These are phyloP conservation scores for Telfairia occidentalis DNA, from an alignment of 331 rosid species.

Conservation along the genomic window DNA sequence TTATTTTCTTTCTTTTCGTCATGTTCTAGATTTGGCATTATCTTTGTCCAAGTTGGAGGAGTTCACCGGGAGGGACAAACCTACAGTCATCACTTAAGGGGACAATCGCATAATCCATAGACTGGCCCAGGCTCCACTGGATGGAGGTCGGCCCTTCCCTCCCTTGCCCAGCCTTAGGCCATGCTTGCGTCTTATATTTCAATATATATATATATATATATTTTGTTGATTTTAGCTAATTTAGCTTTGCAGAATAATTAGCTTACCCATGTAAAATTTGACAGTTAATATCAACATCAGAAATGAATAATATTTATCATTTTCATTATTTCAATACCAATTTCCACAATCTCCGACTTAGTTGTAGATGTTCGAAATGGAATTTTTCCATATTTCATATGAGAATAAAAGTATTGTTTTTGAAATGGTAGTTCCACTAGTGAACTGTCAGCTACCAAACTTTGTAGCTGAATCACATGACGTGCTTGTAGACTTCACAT, in stretches of 20 bases:
- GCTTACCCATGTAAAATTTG: slow-evolving; percentile 1
- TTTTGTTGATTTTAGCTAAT: background rate
- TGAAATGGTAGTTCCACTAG: background rate
- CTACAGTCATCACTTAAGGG: slow-evolving; percentile 84
- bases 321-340: background rate
- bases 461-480: slow-evolving; percentile 13
- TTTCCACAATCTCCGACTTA: background rate
- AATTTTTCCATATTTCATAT: background rate
- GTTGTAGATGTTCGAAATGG: background rate
- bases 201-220: too few species aligned
- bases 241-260: background rate
- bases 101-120: slow-evolving; percentile 8
- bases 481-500: slow-evolving; percentile 4
- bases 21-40: slow-evolving; percentile 66
- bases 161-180: slow-evolving; percentile 12
- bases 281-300: background rate
- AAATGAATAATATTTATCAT: background rate
- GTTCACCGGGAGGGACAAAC: slow-evolving; percentile 85
- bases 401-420: background rate
- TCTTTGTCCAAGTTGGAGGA: slow-evolving; percentile 76
- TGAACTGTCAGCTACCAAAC: slow-evolving; percentile 10
- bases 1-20: slow-evolving; percentile 5
- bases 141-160: slow-evolving; percentile 16
- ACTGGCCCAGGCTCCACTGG: slow-evolving; percentile 12
- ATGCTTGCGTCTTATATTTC: background rate